These are phyloP conservation scores for Penicillium egyptiacum DNA, from an alignment of 495 filamentous ascomycete genomes.

Conservation along the genomic window DNA sequence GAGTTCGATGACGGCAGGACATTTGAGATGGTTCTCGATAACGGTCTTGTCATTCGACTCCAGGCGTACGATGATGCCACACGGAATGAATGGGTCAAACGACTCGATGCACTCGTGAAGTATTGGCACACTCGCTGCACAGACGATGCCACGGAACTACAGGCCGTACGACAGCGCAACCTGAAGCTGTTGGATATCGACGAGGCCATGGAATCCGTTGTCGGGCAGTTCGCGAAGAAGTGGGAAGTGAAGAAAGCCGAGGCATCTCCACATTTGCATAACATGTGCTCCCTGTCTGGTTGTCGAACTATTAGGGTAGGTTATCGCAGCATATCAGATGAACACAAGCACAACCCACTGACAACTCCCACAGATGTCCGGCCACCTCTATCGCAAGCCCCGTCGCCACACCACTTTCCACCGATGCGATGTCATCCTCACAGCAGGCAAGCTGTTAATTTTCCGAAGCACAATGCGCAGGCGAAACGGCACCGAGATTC, in stretches of 20 bases:
- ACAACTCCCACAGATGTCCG: conserved; percentile 51
- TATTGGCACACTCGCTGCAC: conserved; percentile 66
- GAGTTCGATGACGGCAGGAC: conserved; percentile 58
- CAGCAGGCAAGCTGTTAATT: conserved; percentile 61
- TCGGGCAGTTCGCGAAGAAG: conserved; percentile 69
- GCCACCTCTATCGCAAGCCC: conserved; percentile 66
- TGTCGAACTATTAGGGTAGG: conserved; percentile 64
- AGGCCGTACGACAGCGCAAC: conserved; percentile 58
- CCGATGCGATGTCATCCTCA: conserved; percentile 62
- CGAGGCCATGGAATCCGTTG: conserved; percentile 65
- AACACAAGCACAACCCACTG: conserved; percentile 2
- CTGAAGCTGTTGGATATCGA: conserved; percentile 65
- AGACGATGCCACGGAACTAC: conserved; percentile 57
- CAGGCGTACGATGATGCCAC: conserved; percentile 61
- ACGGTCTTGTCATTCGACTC: conserved; percentile 64
- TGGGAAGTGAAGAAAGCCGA: conserved; percentile 71
- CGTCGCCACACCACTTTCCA: conserved; percentile 63
- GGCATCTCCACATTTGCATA: conserved; percentile 65
- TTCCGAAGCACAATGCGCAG: conserved; percentile 62
- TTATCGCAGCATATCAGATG: neutral
- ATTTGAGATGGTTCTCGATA: conserved; percentile 64
- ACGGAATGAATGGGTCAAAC: conserved; percentile 64
- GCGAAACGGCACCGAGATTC: conserved; percentile 56
- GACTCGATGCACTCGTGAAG: conserved; percentile 56
- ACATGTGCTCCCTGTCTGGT: conserved; percentile 64